These are phyloP conservation scores for Ocimum tenuiflorum DNA, from an alignment of 257 asterid genomes.

Conservation along the genomic window DNA sequence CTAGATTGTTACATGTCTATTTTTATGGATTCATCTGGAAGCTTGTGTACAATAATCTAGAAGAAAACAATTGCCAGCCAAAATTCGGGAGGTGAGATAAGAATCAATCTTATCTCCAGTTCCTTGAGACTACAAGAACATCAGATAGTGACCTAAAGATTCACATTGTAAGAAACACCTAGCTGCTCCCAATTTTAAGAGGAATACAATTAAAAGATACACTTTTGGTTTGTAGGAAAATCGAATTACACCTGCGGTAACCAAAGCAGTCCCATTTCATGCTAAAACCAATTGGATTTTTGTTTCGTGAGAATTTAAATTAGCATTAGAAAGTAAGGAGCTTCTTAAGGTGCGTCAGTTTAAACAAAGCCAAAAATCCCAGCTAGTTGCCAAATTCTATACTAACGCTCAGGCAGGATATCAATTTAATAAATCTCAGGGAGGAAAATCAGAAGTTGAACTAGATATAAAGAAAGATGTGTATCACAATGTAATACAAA, in stretches of 20 bases:
- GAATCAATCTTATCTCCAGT: background rate
- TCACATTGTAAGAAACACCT: background rate
- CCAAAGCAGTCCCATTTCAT: conserved; percentile 1
- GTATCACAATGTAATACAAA: background rate
- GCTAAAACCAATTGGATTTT: background rate
- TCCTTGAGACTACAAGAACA: background rate
- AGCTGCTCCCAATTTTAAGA: background rate
- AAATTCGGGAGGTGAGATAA: background rate
- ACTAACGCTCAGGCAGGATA: background rate
- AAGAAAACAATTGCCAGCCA: too few species aligned
- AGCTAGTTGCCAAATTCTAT: background rate
- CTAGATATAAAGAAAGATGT: background rate
- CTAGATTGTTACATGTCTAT: too few species aligned
- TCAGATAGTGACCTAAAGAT: background rate
- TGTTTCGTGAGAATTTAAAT: background rate
- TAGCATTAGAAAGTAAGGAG: background rate
- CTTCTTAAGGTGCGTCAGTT: background rate
- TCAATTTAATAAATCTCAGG: background rate
- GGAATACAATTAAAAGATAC: background rate
- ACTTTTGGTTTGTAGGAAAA: background rate
- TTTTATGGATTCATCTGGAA: too few species aligned
- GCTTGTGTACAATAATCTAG: too few species aligned
- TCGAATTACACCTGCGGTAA: background rate
- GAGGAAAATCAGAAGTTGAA: background rate
- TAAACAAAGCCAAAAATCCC: background rate